Percentiles rank a stretch among this genome's conserved stretches.
Evolutionary conservation across 164 flowering plant genomes (phyloP).

Genomic region (Amborella trichopoda): DNA sequence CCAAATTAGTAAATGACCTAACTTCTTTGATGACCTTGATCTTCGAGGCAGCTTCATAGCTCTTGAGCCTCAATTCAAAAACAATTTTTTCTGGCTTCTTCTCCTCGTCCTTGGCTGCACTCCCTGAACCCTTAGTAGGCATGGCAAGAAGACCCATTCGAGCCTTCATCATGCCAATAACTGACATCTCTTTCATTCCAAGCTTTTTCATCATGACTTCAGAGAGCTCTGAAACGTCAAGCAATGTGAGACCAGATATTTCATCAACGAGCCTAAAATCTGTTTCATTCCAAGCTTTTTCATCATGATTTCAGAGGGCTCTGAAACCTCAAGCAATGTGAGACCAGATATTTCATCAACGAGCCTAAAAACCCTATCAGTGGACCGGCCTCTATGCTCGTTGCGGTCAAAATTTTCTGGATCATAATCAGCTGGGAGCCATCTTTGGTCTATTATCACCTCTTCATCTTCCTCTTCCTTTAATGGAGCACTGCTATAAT

Average conservation of each 20-base stretch:
- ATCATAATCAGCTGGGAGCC: conserved; percentile 85
- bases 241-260: no score
- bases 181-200: conserved; percentile 44
- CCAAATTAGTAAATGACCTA: conserved; percentile 66
- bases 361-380: conserved; percentile 68
- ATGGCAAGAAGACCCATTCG: conserved; percentile 33
- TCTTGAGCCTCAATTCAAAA: conserved; percentile 59
- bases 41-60: conserved; percentile 60
- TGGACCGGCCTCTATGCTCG: conserved; percentile 82
- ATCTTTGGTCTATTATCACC: conserved; percentile 61
- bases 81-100: conserved; percentile 66
- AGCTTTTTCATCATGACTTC: no score
- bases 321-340: conserved; percentile 44
- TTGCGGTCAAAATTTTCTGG: conserved; percentile 76
- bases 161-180: conserved; percentile 61
- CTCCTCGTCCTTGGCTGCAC: conserved; percentile 46
- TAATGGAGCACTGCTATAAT: conserved; percentile 35
- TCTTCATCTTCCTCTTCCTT: conserved; percentile 44
- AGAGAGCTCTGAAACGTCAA: no score
- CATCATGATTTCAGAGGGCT: conserved; percentile 54
- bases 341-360: conserved; percentile 74
- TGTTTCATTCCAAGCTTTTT: conserved; percentile 55
- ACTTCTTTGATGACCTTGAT: conserved; percentile 77
- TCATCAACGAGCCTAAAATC: no score
- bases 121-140: conserved; percentile 16